Evolutionary conservation across 179 eudicot species (phyloP).

Genomic region (Silene coronaria): DNA sequence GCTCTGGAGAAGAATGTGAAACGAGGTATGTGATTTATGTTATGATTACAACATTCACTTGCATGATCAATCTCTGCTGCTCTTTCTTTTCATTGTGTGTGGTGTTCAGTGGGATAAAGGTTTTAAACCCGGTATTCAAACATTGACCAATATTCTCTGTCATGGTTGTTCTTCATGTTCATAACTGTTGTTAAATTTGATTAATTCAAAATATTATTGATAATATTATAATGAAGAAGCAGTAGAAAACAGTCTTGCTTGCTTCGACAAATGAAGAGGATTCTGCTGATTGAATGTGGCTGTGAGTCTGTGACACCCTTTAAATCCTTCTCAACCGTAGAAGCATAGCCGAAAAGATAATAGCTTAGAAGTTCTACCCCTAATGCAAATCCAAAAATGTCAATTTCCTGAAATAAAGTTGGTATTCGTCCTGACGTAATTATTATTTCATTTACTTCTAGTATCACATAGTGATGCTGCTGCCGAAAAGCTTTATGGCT

Average conservation of each 20-base stretch:
- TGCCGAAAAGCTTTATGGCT: no score
- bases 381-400: no score
- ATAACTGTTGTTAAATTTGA: neutral
- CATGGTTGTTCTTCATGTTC: neutral
- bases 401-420: no score
- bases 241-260: neutral
- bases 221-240: neutral
- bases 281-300: neutral
- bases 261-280: neutral
- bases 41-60: neutral
- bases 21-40: conserved; percentile 42
- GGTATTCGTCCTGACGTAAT: no score
- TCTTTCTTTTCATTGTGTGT: neutral
- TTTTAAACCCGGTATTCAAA: neutral
- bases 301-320: neutral
- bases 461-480: no score
- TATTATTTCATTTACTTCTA: no score
- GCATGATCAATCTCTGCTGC: neutral
- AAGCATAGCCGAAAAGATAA: neutral
- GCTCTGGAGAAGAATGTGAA: conserved; percentile 78
- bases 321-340: neutral
- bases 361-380: neutral
- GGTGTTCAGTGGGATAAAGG: neutral
- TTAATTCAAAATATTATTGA: neutral
- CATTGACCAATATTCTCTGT: neutral